phyloP scores from a whole-genome alignment of 1,139 yeast species.

The Pichia sp. region DNA sequence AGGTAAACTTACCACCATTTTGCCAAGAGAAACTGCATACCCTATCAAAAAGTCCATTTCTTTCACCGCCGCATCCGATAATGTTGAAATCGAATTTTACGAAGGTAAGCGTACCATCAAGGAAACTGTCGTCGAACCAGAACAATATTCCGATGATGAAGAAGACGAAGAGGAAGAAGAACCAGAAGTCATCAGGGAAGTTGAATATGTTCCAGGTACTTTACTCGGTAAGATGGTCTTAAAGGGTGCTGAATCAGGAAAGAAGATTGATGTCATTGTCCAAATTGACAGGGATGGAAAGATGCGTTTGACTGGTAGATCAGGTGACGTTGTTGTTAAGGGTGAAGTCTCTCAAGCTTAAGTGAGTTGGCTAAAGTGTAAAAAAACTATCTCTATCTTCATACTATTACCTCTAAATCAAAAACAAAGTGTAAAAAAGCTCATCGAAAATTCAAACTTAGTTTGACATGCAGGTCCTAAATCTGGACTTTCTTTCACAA shows the following conservation, averaged over 20 bases:
- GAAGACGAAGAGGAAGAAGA: conserved; percentile 48
- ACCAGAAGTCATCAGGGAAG: conserved; percentile 43
- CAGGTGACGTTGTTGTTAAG: conserved; percentile 54
- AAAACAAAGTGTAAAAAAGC: neutral
- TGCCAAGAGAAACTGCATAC: conserved; percentile 82
- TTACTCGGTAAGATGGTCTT: conserved; percentile 76
- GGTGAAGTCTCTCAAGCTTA: conserved; percentile 38
- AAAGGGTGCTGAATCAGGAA: conserved; percentile 64
- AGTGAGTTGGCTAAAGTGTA: neutral
- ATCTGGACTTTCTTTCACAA: neutral
- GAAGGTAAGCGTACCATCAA: conserved; percentile 82
- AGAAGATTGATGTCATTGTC: conserved; percentile 70
- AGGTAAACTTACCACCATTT: conserved; percentile 68
- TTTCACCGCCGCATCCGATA: conserved; percentile 61
- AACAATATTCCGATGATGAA: conserved; percentile 40
- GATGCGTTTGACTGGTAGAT: conserved; percentile 78
- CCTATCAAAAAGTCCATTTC: conserved; percentile 80
- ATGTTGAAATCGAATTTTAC: conserved; percentile 64
- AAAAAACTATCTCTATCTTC: too few species aligned
- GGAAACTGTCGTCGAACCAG: conserved; percentile 72
- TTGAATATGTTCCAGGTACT: conserved; percentile 68
- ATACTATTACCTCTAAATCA: too few species aligned
- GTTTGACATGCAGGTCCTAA: too few species aligned
- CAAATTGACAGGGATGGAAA: conserved; percentile 83
- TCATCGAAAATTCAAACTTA: neutral